A percentile compares a stretch with the other conserved stretches of the same genome.
Conservation (phyloP, 2,329 filamentous ascomycete species). For the Tolypocladium amazonense region DNA sequence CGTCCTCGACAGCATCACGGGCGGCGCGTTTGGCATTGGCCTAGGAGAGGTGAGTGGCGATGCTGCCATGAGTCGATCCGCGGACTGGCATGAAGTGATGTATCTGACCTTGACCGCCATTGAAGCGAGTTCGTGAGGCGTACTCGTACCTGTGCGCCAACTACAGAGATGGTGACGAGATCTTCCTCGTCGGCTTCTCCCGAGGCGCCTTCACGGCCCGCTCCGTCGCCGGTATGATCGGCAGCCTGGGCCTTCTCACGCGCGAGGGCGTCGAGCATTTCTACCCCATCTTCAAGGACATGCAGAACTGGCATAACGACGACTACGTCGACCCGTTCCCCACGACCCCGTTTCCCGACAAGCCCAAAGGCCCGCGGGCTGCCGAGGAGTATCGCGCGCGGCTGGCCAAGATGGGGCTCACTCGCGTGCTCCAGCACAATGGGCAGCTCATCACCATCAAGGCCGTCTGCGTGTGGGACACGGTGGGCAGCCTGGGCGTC, state of each 20-base stretch:
- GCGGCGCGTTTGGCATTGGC: conserved; percentile 44
- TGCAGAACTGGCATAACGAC: conserved; percentile 39
- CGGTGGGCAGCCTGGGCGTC: conserved; percentile 32
- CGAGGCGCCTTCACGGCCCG: conserved; percentile 48
- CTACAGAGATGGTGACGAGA: conserved; percentile 47
- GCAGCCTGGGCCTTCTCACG: conserved; percentile 38
- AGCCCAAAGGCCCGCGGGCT: conserved; percentile 34
- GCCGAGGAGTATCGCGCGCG: conserved; percentile 29
- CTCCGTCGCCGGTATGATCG: conserved; percentile 44
- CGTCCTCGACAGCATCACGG: conserved; percentile 36
- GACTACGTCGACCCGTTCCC: conserved; percentile 37
- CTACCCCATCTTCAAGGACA: conserved; percentile 45
- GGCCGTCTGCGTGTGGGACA: conserved; percentile 37
- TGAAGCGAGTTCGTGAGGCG: conserved; percentile 46
- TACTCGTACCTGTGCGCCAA: conserved; percentile 54
- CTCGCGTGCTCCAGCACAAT: conserved; percentile 28
- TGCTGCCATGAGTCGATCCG: not conserved
- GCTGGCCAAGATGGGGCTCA: conserved; percentile 32
- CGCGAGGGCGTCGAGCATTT: conserved; percentile 43
- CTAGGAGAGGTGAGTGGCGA: conserved; percentile 34
- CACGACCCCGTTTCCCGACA: conserved; percentile 32
- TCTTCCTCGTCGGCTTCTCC: conserved; percentile 46
- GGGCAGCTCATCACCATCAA: conserved; percentile 33
- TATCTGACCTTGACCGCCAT: not conserved
- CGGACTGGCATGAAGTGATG: not conserved